Conservation (phyloP, 192 early-diverging fungal genomes). For the Diversispora epigaea region DNA sequence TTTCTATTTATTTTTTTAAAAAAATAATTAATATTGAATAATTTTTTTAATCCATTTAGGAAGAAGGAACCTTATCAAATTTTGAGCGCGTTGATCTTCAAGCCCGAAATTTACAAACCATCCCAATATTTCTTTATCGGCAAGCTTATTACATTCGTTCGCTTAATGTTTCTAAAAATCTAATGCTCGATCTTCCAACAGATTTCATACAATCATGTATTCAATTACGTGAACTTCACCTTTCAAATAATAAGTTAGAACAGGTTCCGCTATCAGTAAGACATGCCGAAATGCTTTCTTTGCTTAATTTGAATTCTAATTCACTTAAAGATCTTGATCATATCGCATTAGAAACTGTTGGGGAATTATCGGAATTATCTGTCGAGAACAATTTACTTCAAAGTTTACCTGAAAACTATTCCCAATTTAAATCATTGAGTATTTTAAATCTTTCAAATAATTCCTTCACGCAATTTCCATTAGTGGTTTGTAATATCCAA, state of each 20-base stretch:
- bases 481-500: conserved; percentile 58
- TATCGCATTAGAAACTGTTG: conserved; percentile 62
- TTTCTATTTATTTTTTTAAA: no score
- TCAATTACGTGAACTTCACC: conserved; percentile 62
- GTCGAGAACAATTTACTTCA: conserved; percentile 75
- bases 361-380: conserved; percentile 59
- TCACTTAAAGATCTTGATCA: conserved; percentile 64
- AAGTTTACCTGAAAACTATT: conserved; percentile 64
- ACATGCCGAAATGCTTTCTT: conserved; percentile 61
- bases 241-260: conserved; percentile 70
- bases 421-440: conserved; percentile 57
- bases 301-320: conserved; percentile 79
- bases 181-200: conserved; percentile 75
- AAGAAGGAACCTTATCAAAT: conserved; percentile 43
- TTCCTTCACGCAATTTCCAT: conserved; percentile 68
- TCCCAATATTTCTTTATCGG: conserved; percentile 75
- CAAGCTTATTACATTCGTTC: conserved; percentile 70
- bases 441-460: conserved; percentile 80
- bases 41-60: conserved; percentile 25
- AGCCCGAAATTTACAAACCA: conserved; percentile 68
- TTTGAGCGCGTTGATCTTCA: conserved; percentile 71
- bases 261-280: conserved; percentile 67
- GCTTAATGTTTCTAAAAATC: conserved; percentile 82
- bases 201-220: conserved; percentile 80
- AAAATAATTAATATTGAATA: no score